phyloP scores from a whole-genome alignment of 2,329 filamentous ascomycete species.

The Claviceps pazoutovae region DNA sequence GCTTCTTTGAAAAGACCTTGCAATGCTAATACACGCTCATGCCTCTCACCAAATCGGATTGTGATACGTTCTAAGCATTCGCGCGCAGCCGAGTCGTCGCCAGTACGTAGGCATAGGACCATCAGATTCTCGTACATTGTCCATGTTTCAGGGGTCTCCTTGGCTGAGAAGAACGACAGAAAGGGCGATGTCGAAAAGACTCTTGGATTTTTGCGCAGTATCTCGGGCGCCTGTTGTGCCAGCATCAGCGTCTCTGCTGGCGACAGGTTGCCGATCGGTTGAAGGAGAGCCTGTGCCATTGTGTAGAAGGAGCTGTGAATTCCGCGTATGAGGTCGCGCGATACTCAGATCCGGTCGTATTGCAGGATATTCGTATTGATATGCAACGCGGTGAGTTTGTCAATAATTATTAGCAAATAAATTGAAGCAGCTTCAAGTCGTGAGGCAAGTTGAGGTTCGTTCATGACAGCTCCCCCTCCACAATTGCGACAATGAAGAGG shows the following conservation, averaged over 20 bases:
- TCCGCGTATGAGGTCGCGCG: background rate
- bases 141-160: constrained; percentile 73
- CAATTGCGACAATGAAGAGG: background rate
- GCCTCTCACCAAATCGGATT: constrained; percentile 65
- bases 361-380: background rate
- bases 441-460: background rate
- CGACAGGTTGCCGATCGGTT: constrained; percentile 42
- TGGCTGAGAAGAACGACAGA: constrained; percentile 35
- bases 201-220: constrained; percentile 40
- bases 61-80: constrained; percentile 62
- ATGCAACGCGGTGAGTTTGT: background rate
- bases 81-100: constrained; percentile 66
- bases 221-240: constrained; percentile 45
- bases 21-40: constrained; percentile 77
- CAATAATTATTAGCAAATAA: background rate
- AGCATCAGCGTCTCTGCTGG: constrained; percentile 40
- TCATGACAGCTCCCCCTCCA: background rate
- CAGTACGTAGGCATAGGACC: constrained; percentile 68
- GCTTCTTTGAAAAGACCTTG: constrained; percentile 77
- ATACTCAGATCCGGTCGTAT: background rate
- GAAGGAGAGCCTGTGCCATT: constrained; percentile 41
- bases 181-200: constrained; percentile 41
- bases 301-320: background rate
- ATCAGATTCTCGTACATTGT: constrained; percentile 75
- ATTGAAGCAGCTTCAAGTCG: background rate